These are phyloP conservation scores for Fusarium liriodendri DNA, from an alignment of 2,329 filamentous ascomycete species.

Conservation along the genomic window DNA sequence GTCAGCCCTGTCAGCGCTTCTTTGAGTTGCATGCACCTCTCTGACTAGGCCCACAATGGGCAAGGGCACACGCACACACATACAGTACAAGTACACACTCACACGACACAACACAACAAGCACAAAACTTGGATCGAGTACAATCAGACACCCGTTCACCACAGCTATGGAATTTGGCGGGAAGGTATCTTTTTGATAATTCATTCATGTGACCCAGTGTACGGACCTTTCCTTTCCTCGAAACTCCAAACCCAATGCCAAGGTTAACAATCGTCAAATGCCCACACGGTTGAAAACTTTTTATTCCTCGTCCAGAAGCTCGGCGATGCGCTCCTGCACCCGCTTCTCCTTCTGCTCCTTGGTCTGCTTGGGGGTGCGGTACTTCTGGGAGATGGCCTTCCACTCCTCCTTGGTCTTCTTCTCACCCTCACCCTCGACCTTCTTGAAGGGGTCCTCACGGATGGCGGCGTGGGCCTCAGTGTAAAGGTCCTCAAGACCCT, in stretches of 20 bases:
- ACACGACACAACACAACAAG: conserved; percentile 11
- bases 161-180: conserved; percentile 46
- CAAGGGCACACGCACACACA: conserved; percentile 7
- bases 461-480: conserved; percentile 94
- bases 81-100: not conserved
- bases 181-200: conserved; percentile 49
- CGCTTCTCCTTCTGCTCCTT: conserved; percentile 85
- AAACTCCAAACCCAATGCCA: conserved; percentile 55
- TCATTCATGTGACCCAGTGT: conserved; percentile 52
- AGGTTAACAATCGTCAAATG: conserved; percentile 46
- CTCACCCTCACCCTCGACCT: conserved; percentile 76
- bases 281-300: conserved; percentile 41
- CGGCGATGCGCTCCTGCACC: conserved; percentile 91
- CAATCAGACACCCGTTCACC: conserved; percentile 45
- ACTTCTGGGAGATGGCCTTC: conserved; percentile 96
- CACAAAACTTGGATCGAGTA: conserved; percentile 27
- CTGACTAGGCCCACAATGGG: conserved; percentile 2
- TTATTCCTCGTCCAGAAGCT: conserved; percentile 70
- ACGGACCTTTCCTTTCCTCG: conserved; percentile 49
- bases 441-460: conserved; percentile 98
- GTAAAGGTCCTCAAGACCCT: conserved; percentile 97
- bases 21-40: not conserved
- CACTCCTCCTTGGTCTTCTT: conserved; percentile 99
- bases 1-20: not conserved
- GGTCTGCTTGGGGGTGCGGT: conserved; percentile 79